Evolutionary conservation across 148 eudicot species (phyloP).

Genomic region (Heliamphora exappendiculata): DNA sequence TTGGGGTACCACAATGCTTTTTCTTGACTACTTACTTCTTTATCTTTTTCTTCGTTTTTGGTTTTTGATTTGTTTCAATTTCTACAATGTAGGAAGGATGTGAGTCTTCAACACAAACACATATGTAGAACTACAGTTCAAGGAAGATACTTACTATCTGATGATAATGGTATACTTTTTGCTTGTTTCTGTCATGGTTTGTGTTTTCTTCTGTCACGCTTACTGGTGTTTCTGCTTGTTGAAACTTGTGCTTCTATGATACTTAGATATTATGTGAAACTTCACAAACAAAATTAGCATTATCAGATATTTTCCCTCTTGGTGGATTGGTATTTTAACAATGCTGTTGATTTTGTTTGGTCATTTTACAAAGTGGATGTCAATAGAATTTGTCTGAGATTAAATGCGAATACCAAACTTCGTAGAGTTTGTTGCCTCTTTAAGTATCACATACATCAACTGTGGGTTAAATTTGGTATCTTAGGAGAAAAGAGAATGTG

Average conservation of each 20-base stretch:
- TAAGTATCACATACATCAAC: neutral
- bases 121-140: conserved; percentile 79
- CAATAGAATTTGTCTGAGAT: neutral
- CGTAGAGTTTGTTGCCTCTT: neutral
- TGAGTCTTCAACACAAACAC: conserved; percentile 30
- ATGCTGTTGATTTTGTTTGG: neutral
- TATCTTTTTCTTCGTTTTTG: neutral
- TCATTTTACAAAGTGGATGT: neutral
- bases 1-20: neutral
- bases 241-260: neutral
- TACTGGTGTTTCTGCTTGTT: neutral
- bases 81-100: conserved; percentile 45
- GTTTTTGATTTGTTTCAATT: neutral
- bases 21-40: neutral
- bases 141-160: conserved; percentile 84
- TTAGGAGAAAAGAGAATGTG: neutral
- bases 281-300: neutral
- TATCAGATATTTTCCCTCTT: neutral
- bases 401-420: neutral
- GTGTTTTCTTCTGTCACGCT: neutral
- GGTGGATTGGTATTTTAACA: neutral
- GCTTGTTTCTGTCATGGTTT: conserved; percentile 2
- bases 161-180: conserved; percentile 59
- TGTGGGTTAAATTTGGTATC: neutral
- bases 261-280: neutral